Evolutionary conservation across 2,329 filamentous ascomycete genomes (phyloP), one percentile per base, ranked within the genome.

Genomic region (Aspergillus arachidicola): DNA sequence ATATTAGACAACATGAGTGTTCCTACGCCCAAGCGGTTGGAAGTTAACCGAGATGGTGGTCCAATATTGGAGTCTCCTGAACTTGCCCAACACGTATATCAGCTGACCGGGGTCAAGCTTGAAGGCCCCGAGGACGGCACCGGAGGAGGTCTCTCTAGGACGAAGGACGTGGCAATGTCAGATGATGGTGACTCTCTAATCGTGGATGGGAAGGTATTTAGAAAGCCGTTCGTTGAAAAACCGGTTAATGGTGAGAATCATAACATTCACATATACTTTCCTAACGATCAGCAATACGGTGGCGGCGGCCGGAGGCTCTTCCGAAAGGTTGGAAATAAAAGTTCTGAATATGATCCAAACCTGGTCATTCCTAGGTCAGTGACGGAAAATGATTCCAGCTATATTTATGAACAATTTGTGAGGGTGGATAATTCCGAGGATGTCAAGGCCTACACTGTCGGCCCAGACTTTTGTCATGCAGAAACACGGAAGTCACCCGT

Each of bases 261-360:
- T 81, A 99, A 99, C 76, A 97, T 99, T 71, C 91, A 96, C 79
- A 97, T 99, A 61, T 99, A 98, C 80, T 98, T 96, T 73, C 92
- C 94, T 26, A 91, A 89, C 66, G 77, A 79, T 64, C 75, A 81
- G 62, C 91, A 92, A 48, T 87, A 91, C 55, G 93, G 94, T 4
- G 94, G 94, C 55, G 95, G 95, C 63, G 96, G 93, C 30, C 87
- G 96, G 63, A 92, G 94, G 69, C 86, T 99, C 4, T 99, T 99
- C 80, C 87, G 95, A 62, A 99, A 99, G 78, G 92, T 99, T 72
- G 96, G 96, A 72, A 99, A 99, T 84, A 99, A 99, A 81, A 98
- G 94, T 78, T 98, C 94, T 1, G 96, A 99, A 77, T 96, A 91
- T 73, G 91, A 97, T 64, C 86, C 91, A 19, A 89, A 89, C 12